A percentile compares a stretch with the other conserved stretches of the same genome.
These are phyloP conservation scores for Clavulina sp. DNA, from an alignment of 768 basidiomycete genomes.

Conservation along the genomic window DNA sequence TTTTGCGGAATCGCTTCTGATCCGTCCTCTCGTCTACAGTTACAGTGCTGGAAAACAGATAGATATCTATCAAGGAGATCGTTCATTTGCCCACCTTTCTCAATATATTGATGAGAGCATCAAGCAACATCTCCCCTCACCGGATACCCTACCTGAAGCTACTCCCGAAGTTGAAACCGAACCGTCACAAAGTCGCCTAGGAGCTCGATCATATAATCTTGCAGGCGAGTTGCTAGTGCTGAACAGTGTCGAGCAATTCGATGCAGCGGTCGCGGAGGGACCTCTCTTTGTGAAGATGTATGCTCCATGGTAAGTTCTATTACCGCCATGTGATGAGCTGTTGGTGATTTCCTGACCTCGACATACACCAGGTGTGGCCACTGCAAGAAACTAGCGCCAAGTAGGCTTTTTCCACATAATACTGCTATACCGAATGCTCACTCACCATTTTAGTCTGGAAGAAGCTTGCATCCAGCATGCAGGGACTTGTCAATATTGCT, in stretches of 20 bases:
- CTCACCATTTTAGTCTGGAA: conserved; percentile 38
- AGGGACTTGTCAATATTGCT: conserved; percentile 54
- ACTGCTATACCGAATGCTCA: background rate
- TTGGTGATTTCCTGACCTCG: background rate
- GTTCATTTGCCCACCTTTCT: conserved; percentile 37
- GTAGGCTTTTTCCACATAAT: conserved; percentile 15
- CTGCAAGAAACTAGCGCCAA: conserved; percentile 80
- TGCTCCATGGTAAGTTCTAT: conserved; percentile 54
- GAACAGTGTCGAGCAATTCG: conserved; percentile 30
- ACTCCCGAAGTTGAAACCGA: too few relatives aligned
- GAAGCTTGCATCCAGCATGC: conserved; percentile 52
- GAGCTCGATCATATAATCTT: too few relatives aligned
- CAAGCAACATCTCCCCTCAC: too few relatives aligned
- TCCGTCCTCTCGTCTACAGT: conserved; percentile 9
- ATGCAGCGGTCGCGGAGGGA: conserved; percentile 26
- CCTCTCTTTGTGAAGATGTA: conserved; percentile 63
- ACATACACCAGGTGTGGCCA: conserved; percentile 61
- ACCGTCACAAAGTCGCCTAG: too few relatives aligned
- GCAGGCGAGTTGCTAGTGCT: conserved; percentile 25
- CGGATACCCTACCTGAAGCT: too few relatives aligned
- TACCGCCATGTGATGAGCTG: background rate
- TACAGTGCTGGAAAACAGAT: conserved; percentile 40
- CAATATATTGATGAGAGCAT: conserved; percentile 37
- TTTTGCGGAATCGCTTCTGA: background rate
- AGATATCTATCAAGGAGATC: conserved; percentile 35